Conservation (phyloP, 495 filamentous ascomycete genomes). For the Hyaloscypha variabilis region DNA sequence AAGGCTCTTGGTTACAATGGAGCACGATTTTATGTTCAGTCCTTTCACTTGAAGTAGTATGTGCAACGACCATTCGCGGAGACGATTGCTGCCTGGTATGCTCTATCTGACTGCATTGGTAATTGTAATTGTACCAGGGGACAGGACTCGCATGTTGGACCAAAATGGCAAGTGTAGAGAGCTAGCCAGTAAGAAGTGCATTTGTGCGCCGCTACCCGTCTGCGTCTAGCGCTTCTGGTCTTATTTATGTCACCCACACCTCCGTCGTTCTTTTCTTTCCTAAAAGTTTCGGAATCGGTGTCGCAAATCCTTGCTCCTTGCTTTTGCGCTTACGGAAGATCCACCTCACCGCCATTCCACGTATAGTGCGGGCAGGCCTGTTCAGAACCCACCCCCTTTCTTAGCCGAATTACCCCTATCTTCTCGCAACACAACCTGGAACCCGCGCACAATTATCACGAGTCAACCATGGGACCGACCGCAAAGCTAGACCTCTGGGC, state of each 20-base stretch:
- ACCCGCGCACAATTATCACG: not conserved
- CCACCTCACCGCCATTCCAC: conserved; percentile 2
- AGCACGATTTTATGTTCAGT: conserved; percentile 26
- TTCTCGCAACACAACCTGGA: no score
- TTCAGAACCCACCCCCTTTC: conserved; percentile 2
- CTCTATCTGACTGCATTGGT: no score
- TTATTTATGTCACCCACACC: not conserved
- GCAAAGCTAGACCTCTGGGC: conserved; percentile 15
- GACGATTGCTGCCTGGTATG: not conserved
- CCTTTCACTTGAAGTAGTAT: not conserved
- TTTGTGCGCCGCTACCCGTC: not conserved
- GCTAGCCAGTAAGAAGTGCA: not conserved
- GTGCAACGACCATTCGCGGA: not conserved
- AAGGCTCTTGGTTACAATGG: conserved; percentile 27
- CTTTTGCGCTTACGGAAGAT: not conserved
- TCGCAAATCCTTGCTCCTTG: not conserved
- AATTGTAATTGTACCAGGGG: no score
- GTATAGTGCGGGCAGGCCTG: not conserved
- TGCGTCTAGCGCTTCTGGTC: not conserved
- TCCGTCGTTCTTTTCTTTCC: not conserved
- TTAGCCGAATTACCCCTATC: not conserved
- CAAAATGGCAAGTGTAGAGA: not conserved
- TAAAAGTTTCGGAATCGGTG: no score
- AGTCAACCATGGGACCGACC: conserved; percentile 19
- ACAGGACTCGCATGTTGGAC: no score